Percentiles rank a stretch among this genome's conserved stretches.
phyloP scores from a whole-genome alignment of 2,329 filamentous ascomycete species.

The Trichophyton schoenleinii region DNA sequence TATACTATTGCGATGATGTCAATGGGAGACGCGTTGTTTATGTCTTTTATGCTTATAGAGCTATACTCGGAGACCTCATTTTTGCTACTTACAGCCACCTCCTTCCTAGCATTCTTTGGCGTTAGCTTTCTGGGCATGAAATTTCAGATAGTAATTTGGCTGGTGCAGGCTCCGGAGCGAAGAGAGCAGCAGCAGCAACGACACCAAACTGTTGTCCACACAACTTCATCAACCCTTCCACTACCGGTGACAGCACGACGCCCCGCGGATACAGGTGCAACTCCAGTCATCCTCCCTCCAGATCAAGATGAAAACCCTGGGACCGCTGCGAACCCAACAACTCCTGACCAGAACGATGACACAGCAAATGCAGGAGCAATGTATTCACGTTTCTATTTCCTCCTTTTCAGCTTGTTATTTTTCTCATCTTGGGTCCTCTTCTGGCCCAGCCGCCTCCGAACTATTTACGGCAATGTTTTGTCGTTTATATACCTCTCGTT shows the following conservation, averaged over 20 bases:
- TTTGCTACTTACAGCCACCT: conserved; percentile 42
- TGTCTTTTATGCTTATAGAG: conserved; percentile 43
- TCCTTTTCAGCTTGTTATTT: conserved; percentile 46
- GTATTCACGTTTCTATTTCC: conserved; percentile 50
- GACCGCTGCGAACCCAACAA: conserved; percentile 26
- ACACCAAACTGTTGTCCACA: conserved; percentile 7
- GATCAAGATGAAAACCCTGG: conserved; percentile 39
- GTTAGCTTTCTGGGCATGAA: conserved; percentile 52
- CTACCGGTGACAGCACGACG: conserved; percentile 38
- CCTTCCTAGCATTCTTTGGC: conserved; percentile 48
- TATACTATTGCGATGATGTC: conserved; percentile 51
- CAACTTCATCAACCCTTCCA: conserved; percentile 14
- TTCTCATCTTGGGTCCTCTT: conserved; percentile 47
- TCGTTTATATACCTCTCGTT: conserved; percentile 71
- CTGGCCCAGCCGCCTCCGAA: conserved; percentile 41
- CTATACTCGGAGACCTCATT: conserved; percentile 45
- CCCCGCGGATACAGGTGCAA: conserved; percentile 36
- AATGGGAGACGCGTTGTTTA: conserved; percentile 48
- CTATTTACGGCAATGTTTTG: conserved; percentile 49
- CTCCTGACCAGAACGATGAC: conserved; percentile 24
- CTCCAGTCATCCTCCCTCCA: conserved; percentile 46
- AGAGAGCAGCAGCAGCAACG: conserved; percentile 22
- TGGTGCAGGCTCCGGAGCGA: conserved; percentile 41
- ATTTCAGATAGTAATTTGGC: conserved; percentile 56
- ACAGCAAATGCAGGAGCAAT: conserved; percentile 43